A percentile compares a stretch with the other conserved stretches of the same genome.
Conservation (phyloP, 768 basidiomycete species). For the Kwoniella heveanensis region DNA sequence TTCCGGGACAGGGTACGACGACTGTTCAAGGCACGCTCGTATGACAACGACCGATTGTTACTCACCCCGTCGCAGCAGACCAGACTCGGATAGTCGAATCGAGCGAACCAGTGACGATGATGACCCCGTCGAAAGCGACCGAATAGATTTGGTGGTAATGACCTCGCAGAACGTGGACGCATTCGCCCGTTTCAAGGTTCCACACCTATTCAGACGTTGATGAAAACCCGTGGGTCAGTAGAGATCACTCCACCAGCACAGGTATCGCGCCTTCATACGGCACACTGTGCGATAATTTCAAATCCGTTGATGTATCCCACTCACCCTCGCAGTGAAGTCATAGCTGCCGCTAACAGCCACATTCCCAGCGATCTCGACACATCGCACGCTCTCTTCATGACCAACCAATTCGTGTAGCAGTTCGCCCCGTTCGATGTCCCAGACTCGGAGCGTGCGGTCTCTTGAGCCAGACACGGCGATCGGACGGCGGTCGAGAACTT, state of each 20-base stretch:
- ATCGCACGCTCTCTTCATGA: constrained; percentile 79
- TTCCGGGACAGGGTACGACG: not conserved
- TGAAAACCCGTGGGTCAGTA: too few species aligned
- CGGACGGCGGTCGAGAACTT: constrained; percentile 80
- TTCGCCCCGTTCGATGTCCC: constrained; percentile 82
- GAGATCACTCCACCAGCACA: too few species aligned
- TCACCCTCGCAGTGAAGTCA: constrained; percentile 79
- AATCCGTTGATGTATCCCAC: constrained; percentile 33
- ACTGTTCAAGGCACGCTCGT: too few species aligned
- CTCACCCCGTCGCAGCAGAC: constrained; percentile 82
- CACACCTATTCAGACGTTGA: too few species aligned
- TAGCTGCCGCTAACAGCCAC: constrained; percentile 89
- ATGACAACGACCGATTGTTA: too few species aligned
- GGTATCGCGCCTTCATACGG: too few species aligned
- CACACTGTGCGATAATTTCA: too few species aligned
- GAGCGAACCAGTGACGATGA: constrained; percentile 81
- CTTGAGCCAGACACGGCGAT: constrained; percentile 88
- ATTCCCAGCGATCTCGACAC: constrained; percentile 82
- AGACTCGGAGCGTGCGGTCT: constrained; percentile 81
- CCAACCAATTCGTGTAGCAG: constrained; percentile 66
- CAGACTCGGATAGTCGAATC: constrained; percentile 93
- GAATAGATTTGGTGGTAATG: constrained; percentile 89
- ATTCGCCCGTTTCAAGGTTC: constrained; percentile 86
- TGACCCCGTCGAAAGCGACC: constrained; percentile 82
- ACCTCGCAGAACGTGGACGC: constrained; percentile 75